Evolutionary conservation across 306 rosid species (phyloP), one percentile per base, ranked within the genome.

Genomic region (Inga leiocalycina): DNA sequence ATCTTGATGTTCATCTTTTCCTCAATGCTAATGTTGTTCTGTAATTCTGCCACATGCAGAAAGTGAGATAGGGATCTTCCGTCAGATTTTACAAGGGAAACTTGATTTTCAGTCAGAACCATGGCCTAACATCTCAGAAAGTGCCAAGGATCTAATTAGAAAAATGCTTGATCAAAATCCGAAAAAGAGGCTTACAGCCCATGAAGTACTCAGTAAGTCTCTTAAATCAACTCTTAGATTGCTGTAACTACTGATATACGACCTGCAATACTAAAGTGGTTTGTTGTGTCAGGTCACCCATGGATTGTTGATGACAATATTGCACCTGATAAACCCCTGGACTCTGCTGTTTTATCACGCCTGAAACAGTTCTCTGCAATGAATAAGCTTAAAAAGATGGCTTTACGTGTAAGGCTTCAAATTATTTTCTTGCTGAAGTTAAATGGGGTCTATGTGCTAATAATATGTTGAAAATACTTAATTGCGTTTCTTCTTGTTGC

Each of bases 331-430:
- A 88, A 82, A 79, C 93, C 93, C 70, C 87, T 90, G 61, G 91
- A 90, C 76, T 90, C 93, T 45, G 90, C 93, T 39, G 93, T 90
- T 79, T 79, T 90, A 76, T 86, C 90, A 22, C 91, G 91, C 49
- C 78, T 90, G 76, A 88, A 86, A 79, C 89, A 90, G 62, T 90
- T 90, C 86, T 90, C 90, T 67, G 90, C 89, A 45, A 90, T 90
- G 93, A 90, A 90, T 84, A 89, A 89, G 80, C 88, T 89, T 74
- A 89, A 89, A 81, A 89, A 87, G 89, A 87, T 89, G 92, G 92
- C 92, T 68, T 77, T 89, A 77, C 92, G 85, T 52, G 92, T 87
- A 87, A 87, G 90, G 76, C 74, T 78, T 81, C 80, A 17, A n/a
- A 64, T 54, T 34, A 54, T 57, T 72, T 84, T 79, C 49, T 66